Conservation (phyloP, 192 early-diverging fungal species). For the Jimgerdemannia lactiflua region DNA sequence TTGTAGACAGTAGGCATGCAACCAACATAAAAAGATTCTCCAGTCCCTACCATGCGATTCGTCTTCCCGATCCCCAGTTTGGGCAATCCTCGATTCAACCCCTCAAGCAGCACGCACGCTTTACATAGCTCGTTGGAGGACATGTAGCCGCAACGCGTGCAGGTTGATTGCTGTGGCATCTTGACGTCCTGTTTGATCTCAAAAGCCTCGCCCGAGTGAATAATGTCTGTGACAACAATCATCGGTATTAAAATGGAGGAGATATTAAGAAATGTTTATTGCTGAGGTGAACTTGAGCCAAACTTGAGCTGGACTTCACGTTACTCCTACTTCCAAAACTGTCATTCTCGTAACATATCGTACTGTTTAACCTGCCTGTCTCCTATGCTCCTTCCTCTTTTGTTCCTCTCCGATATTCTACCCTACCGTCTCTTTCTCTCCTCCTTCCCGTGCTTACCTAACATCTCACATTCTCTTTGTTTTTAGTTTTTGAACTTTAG, state of each 20-base stretch:
- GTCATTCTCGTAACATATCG: no score
- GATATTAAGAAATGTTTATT: no score
- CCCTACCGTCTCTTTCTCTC: not conserved
- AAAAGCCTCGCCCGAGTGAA: slow-evolving; percentile 92
- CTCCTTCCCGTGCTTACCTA: no score
- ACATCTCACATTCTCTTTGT: no score
- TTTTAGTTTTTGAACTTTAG: no score
- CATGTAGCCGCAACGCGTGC: slow-evolving; percentile 94
- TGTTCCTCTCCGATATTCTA: not conserved
- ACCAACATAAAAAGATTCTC: no score
- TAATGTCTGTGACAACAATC: slow-evolving; percentile 66
- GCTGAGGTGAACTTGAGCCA: no score
- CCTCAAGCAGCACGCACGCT: slow-evolving; percentile 92
- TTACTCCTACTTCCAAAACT: no score
- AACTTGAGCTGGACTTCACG: no score
- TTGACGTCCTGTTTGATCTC: slow-evolving; percentile 62
- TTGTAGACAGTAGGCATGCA: no score
- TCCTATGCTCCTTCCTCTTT: not conserved
- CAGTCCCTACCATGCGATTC: slow-evolving; percentile 32
- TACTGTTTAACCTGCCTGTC: no score
- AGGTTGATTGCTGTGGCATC: slow-evolving; percentile 60
- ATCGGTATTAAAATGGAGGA: slow-evolving; percentile 5
- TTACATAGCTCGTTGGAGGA: slow-evolving; percentile 90
- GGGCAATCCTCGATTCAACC: slow-evolving; percentile 86
- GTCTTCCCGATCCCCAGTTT: slow-evolving; percentile 59